Percentiles rank a stretch among this genome's conserved stretches.
These are phyloP conservation scores for Plasmopara viticola DNA, from an alignment of 352 stramenopile genomes.

Conservation along the genomic window DNA sequence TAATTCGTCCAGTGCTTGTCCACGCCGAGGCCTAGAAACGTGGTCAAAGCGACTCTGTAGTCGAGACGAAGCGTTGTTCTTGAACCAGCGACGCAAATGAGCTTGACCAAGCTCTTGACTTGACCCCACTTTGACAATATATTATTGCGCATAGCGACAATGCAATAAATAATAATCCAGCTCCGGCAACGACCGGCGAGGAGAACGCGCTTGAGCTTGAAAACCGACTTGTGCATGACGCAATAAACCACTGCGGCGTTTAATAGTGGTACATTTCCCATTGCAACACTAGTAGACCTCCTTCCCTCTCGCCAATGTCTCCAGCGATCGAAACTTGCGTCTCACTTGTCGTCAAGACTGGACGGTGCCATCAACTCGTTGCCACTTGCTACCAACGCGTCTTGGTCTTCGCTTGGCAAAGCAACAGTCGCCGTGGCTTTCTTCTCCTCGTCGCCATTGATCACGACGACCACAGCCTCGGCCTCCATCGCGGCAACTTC, in stretches of 20 bases:
- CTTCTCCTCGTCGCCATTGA: conserved; percentile 31
- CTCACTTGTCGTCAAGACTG: conserved; percentile 55
- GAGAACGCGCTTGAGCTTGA: too few species aligned
- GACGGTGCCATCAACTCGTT: conserved; percentile 60
- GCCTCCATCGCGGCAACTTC: conserved; percentile 18
- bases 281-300: conserved; percentile 1
- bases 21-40: conserved; percentile 7
- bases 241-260: not conserved
- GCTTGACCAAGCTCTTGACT: too few species aligned
- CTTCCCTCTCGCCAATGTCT: not conserved
- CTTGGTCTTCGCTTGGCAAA: conserved; percentile 47
- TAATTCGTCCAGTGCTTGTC: conserved; percentile 48
- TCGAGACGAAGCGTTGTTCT: not conserved
- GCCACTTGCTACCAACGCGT: conserved; percentile 69
- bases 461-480: conserved; percentile 25
- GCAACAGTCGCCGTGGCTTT: conserved; percentile 12
- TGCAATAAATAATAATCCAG: too few species aligned
- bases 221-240: conserved; percentile 26
- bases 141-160: too few species aligned
- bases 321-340: conserved; percentile 1
- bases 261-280: too few species aligned
- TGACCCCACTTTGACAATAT: too few species aligned
- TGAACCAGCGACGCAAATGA: too few species aligned
- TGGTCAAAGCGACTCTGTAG: not conserved
- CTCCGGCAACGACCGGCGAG: too few species aligned